phyloP scores from a whole-genome alignment of 768 basidiomycete species.

The Cyclocybe cylindracea region DNA sequence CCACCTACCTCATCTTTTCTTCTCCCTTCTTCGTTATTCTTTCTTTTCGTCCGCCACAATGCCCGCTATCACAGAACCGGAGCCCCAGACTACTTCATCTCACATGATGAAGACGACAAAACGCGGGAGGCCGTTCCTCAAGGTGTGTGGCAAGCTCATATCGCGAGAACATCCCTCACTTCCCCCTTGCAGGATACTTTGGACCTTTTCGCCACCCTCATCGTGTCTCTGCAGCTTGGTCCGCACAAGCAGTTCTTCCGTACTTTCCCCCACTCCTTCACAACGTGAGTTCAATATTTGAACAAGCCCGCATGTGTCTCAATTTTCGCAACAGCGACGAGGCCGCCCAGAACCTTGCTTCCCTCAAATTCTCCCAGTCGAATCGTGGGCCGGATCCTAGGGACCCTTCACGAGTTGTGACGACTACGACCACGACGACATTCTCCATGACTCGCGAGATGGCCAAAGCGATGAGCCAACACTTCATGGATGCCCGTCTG shows the following conservation, averaged over 20 bases:
- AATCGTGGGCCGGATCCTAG: slow-evolving; percentile 98
- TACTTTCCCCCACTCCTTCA: slow-evolving; percentile 91
- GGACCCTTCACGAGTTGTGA: slow-evolving; percentile 96
- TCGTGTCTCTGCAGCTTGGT: slow-evolving; percentile 88
- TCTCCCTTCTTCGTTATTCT: slow-evolving; percentile 39
- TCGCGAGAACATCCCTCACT: slow-evolving; percentile 9
- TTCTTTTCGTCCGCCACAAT: slow-evolving; percentile 34
- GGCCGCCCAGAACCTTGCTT: slow-evolving; percentile 89
- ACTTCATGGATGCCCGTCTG: slow-evolving; percentile 98
- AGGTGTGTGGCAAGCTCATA: slow-evolving; percentile 48
- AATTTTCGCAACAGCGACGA: slow-evolving; percentile 70
- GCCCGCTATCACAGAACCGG: slow-evolving; percentile 39
- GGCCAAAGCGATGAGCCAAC: slow-evolving; percentile 99
- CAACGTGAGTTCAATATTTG: slow-evolving; percentile 66
- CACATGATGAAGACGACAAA: slow-evolving; percentile 99
- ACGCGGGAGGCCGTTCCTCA: slow-evolving; percentile 91
- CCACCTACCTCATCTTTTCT: slow-evolving; percentile 52
- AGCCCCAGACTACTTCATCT: slow-evolving; percentile 65
- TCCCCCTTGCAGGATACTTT: slow-evolving; percentile 77
- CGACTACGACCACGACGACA: slow-evolving; percentile 98
- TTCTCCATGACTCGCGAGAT: slow-evolving; percentile 99
- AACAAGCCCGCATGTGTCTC: slow-evolving; percentile 10
- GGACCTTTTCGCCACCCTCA: slow-evolving; percentile 95
- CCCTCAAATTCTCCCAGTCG: slow-evolving; percentile 98
- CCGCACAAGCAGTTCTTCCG: slow-evolving; percentile 97